These are phyloP conservation scores for Jamesozyma spencerorum DNA, from an alignment of 805 yeast genomes.

Conservation along the genomic window DNA sequence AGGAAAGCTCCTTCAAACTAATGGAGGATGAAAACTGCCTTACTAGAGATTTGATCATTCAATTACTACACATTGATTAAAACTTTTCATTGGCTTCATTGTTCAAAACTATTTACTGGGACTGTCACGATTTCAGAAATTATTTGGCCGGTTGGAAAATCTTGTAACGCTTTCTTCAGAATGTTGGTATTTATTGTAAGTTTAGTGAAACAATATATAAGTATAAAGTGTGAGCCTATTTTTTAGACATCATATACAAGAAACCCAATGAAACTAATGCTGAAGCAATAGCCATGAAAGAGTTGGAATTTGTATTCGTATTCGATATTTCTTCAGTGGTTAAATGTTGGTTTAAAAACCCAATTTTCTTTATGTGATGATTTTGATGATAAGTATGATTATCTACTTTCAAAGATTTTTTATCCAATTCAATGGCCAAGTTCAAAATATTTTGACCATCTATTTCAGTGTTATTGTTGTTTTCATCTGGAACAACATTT, in stretches of 20 bases:
- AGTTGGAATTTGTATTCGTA: background rate
- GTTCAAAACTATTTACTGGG: too few species aligned
- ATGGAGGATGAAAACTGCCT: too few species aligned
- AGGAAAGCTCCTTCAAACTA: too few species aligned
- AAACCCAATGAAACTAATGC: background rate
- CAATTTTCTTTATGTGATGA: background rate
- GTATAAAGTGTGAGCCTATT: background rate
- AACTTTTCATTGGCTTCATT: too few species aligned
- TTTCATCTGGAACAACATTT: conserved; percentile 52
- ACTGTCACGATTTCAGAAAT: too few species aligned
- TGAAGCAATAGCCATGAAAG: background rate
- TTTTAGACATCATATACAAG: background rate
- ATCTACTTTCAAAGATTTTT: background rate
- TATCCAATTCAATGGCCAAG: conserved; percentile 5
- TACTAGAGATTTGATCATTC: too few species aligned
- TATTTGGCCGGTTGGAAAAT: too few species aligned
- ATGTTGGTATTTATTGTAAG: too few species aligned
- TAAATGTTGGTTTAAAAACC: background rate
- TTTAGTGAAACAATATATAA: background rate
- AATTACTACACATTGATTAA: too few species aligned
- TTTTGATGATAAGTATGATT: background rate
- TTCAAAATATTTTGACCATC: conserved; percentile 3
- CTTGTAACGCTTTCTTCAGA: too few species aligned
- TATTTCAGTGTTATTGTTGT: background rate
- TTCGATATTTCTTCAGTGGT: background rate